Evolutionary conservation across 805 yeast genomes (phyloP).

Genomic region (Zygosaccharomyces lentus): DNA sequence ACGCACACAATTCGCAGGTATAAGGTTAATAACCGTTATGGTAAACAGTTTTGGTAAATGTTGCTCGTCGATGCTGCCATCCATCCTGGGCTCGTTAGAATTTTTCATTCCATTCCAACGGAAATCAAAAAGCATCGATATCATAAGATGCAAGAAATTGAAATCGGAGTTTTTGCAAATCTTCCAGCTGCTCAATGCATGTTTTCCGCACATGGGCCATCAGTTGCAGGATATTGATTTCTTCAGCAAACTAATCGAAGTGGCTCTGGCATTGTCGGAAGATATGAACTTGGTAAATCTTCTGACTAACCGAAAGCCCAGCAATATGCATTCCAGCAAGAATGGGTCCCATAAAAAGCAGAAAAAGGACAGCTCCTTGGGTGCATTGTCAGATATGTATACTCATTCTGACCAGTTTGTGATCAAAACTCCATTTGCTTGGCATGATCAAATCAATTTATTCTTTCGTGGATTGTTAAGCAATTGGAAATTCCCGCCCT

Average conservation of each 20-base stretch:
- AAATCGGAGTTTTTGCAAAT: conserved; percentile 23
- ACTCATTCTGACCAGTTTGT: conserved; percentile 60
- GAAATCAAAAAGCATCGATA: conserved; percentile 39
- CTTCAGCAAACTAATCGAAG: conserved; percentile 54
- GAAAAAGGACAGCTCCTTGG: conserved; percentile 42
- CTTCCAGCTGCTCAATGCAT: conserved; percentile 20
- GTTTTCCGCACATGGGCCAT: conserved; percentile 34
- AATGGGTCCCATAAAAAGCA: conserved; percentile 35
- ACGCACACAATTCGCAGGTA: conserved; percentile 44
- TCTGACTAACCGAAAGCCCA: conserved; percentile 15
- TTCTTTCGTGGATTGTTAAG: conserved; percentile 50
- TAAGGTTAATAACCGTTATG: conserved; percentile 38
- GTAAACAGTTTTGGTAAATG: conserved; percentile 31
- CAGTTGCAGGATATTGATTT: conserved; percentile 47
- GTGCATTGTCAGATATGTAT: conserved; percentile 61
- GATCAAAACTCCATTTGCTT: conserved; percentile 38
- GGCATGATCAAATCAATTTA: conserved; percentile 29
- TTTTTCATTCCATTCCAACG: conserved; percentile 49
- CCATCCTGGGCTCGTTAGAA: conserved; percentile 54
- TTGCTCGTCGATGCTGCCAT: conserved; percentile 45
- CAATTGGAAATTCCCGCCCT: conserved; percentile 51
- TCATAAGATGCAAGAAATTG: conserved; percentile 33
- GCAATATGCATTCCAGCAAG: conserved; percentile 5
- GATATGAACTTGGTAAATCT: conserved; percentile 33
- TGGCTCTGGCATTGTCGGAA: conserved; percentile 43